phyloP scores from a whole-genome alignment of 441 rosid genomes.

The Francoa sonchifolia region DNA sequence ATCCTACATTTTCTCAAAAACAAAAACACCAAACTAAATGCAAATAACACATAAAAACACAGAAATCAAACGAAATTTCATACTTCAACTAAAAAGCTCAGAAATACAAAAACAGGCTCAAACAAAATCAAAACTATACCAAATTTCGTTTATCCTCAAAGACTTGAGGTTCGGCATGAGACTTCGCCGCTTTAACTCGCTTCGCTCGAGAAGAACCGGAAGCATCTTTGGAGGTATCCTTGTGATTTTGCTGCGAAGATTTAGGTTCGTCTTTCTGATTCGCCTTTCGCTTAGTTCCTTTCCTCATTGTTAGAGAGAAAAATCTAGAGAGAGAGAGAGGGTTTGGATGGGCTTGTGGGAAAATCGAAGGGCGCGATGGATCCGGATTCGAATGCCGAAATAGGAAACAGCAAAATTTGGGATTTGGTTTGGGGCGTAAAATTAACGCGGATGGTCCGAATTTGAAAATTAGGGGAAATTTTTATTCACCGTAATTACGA shows the following conservation, averaged over 20 bases:
- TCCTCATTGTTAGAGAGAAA: conserved; percentile 50
- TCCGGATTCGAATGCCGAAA: too few relatives aligned
- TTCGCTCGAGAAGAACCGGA: conserved; percentile 35
- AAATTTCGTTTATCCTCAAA: conserved; percentile 75
- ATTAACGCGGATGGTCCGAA: too few relatives aligned
- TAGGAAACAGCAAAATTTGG: too few relatives aligned
- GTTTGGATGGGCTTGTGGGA: too few relatives aligned
- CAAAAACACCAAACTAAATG: too few relatives aligned
- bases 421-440: too few relatives aligned
- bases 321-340: too few relatives aligned
- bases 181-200: conserved; percentile 33
- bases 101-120: not conserved
- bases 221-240: conserved; percentile 14
- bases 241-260: conserved; percentile 10
- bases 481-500: too few relatives aligned
- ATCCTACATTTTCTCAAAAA: too few relatives aligned
- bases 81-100: not conserved
- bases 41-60: too few relatives aligned
- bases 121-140: conserved; percentile 24
- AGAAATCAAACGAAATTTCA: not conserved
- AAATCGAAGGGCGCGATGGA: too few relatives aligned
- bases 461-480: too few relatives aligned
- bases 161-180: conserved; percentile 48
- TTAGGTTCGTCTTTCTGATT: conserved; percentile 23
- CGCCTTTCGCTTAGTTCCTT: conserved; percentile 62